These are phyloP conservation scores for Hirschfeldia incana DNA, from an alignment of 345 rosid genomes.

Conservation along the genomic window DNA sequence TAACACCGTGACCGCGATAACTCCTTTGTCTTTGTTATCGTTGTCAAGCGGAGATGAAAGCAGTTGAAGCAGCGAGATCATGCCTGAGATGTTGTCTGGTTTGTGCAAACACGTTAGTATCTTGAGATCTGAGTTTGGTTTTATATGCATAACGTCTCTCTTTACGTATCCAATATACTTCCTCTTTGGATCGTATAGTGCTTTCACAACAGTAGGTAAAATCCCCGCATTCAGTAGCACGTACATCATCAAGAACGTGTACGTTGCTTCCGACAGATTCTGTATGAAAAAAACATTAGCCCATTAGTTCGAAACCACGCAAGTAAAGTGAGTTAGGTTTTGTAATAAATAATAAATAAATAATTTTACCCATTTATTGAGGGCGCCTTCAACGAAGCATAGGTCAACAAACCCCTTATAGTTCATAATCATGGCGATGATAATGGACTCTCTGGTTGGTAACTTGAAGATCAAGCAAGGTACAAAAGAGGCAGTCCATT, in stretches of 20 bases:
- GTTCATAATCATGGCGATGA: conserved; percentile 36
- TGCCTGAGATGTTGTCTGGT: conserved; percentile 40
- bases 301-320: neutral
- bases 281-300: conserved; percentile 9
- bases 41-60: conserved; percentile 26
- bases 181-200: conserved; percentile 52
- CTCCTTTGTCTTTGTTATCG: conserved; percentile 33
- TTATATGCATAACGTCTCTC: conserved; percentile 41
- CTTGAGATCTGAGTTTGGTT: conserved; percentile 39
- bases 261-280: conserved; percentile 22
- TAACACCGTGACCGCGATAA: conserved; percentile 45
- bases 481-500: conserved; percentile 27
- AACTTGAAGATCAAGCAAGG: conserved; percentile 38
- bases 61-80: conserved; percentile 39
- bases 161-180: conserved; percentile 47
- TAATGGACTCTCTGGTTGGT: conserved; percentile 33
- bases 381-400: neutral
- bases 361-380: conserved; percentile 13
- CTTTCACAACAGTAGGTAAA: conserved; percentile 40
- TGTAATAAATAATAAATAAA: neutral
- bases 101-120: conserved; percentile 58
- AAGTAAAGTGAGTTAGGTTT: neutral
- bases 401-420: conserved; percentile 38
- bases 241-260: conserved; percentile 26
- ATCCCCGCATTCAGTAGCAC: conserved; percentile 29